Evolutionary conservation across 805 yeast species (phyloP), one percentile per base, ranked within the genome.

Genomic region (Kluyveromyces wickerhamii): DNA sequence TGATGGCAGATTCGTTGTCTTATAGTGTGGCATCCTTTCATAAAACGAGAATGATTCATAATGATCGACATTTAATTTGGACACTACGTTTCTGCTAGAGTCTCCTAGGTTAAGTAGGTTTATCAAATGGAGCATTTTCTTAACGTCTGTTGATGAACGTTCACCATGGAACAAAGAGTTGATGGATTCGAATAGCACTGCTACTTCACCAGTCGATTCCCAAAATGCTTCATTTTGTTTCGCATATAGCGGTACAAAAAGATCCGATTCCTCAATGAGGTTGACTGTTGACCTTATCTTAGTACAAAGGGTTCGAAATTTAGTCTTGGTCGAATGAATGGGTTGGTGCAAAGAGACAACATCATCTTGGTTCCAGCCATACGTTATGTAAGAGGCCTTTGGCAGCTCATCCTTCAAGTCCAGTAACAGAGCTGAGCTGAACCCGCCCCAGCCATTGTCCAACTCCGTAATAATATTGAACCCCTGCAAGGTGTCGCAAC

Each of bases 371-470:
- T 54, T 59, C 15, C 66, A 44, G 0, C 68, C 72, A 75, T 79
- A 76, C 2, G 70, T 61, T 26, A 69, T 62, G 1, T 69, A 41
- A 2, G 65, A 47, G 2, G 56, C 50, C 47, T 74, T 76, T 2
- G 78, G 69, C 11, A 78, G 62, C 47, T 84, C 94, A 51, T 88
- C 96, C 36, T 72, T 65, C 13, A 87, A 33, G 6, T 66, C 69
- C n/a, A 59, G 47, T 16, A 87, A 38, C 41, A 77, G 44, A 29
- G 66, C 65, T 26, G 60, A 53, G 4, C 83, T 57, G 45, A 82
- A 75, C 0, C 95, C 95, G 32, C 86, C 80, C 97, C 97, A 89
- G 0, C 80, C 82, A 15, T 74, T 67, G 50, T 84, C 94, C 3
- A 79, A 44, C 34, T 87, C 95, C 0, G 81, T 71, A 2, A 78